Percentiles rank a stretch among this genome's conserved stretches.
phyloP scores from a whole-genome alignment of 495 filamentous ascomycete genomes.

The Aspergillus ellipticus region DNA sequence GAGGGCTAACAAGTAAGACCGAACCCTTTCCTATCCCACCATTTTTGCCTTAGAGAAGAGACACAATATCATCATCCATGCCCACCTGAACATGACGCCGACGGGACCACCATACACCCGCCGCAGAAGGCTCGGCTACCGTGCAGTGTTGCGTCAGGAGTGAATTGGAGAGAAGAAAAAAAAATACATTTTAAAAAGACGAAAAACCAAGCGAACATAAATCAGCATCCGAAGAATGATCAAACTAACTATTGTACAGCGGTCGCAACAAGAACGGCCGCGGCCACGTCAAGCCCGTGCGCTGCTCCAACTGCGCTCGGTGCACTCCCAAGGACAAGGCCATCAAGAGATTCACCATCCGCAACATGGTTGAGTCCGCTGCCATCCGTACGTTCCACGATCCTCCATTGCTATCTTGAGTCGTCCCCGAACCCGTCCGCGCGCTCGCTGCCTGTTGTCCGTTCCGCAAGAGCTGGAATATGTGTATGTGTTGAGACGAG shows the following conservation, averaged over 20 bases:
- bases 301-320: slow-evolving; percentile 99
- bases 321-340: slow-evolving; percentile 99
- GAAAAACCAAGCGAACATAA: slow-evolving; percentile 3
- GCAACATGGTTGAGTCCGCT: slow-evolving; percentile 99
- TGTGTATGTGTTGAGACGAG: background rate
- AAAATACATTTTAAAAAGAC: too few relatives aligned
- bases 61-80: slow-evolving; percentile 16
- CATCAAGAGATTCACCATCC: slow-evolving; percentile 99
- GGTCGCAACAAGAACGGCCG: slow-evolving; percentile 99
- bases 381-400: slow-evolving; percentile 85
- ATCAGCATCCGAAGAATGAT: background rate
- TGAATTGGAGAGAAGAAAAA: background rate
- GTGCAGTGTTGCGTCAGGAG: background rate
- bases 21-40: slow-evolving; percentile 15
- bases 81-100: slow-evolving; percentile 29
- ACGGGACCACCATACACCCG: slow-evolving; percentile 17
- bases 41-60: slow-evolving; percentile 2
- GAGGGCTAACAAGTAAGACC: slow-evolving; percentile 90
- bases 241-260: slow-evolving; percentile 44
- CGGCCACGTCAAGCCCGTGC: slow-evolving; percentile 98
- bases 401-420: slow-evolving; percentile 12
- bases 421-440: slow-evolving; percentile 1
- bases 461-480: slow-evolving; percentile 9
- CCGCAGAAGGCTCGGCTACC: background rate
- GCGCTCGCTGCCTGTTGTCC: slow-evolving; percentile 15